phyloP scores from a whole-genome alignment of 208 protist genomes.

The Spironucleus salmonicida region DNA sequence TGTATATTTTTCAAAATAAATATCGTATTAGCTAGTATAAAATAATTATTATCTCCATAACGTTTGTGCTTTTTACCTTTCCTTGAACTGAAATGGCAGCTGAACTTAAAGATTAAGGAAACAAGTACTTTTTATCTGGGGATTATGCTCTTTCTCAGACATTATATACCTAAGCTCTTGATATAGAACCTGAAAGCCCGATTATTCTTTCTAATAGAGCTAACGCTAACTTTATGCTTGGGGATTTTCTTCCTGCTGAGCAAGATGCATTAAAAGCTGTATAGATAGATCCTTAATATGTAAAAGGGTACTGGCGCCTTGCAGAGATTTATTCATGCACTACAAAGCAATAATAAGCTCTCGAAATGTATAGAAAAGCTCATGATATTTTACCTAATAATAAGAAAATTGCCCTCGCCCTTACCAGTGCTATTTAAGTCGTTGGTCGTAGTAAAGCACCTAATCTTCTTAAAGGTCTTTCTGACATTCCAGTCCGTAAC shows the following conservation, averaged over 20 bases:
- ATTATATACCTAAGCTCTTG: constrained; percentile 13
- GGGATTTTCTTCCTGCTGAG: constrained; percentile 7
- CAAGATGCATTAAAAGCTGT: neutral
- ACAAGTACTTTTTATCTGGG: neutral
- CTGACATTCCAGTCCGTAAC: neutral
- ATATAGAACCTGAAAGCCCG: neutral
- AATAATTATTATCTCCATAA: no score
- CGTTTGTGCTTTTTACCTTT: no score
- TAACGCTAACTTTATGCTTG: constrained; percentile 5
- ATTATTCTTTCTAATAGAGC: neutral
- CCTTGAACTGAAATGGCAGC: no score
- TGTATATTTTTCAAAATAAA: no score
- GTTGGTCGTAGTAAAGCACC: neutral
- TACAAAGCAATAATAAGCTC: neutral
- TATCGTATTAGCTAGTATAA: no score
- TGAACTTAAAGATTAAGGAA: neutral
- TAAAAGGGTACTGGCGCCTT: constrained; percentile 21
- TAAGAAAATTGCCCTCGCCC: neutral
- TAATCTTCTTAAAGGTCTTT: neutral
- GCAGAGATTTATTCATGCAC: neutral
- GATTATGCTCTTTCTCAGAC: neutral
- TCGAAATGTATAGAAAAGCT: neutral
- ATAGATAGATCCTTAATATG: neutral
- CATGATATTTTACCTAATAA: constrained; percentile 1
- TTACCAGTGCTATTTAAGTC: neutral